Evolutionary conservation across 176 grass and related monocot genomes (phyloP).

Genomic region (Oryza rufipogon): DNA sequence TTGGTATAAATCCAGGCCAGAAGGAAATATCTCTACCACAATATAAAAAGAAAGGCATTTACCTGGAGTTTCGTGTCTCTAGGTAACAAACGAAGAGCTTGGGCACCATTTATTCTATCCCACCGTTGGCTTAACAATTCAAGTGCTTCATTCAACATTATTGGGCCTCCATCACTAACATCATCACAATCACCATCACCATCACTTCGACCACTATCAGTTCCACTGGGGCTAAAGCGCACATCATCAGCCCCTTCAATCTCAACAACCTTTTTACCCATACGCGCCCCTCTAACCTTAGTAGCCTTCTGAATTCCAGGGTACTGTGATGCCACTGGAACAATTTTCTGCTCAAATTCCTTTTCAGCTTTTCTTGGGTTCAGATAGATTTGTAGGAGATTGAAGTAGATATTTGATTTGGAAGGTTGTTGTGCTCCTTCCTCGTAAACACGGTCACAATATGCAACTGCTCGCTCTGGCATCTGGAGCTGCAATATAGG

Average conservation of each 20-base stretch:
- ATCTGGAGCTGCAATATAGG: conserved; percentile 70
- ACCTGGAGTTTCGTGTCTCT: conserved; percentile 98
- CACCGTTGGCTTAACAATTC: conserved; percentile 92
- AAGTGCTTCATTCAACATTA: conserved; percentile 96
- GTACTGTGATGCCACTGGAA: conserved; percentile 68
- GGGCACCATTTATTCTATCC: conserved; percentile 98
- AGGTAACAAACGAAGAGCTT: conserved; percentile 90
- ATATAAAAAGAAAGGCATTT: conserved; percentile 25
- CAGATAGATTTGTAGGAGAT: conserved; percentile 95
- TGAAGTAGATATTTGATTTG: conserved; percentile 96
- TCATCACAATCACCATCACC: conserved; percentile 92
- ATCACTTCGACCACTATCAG: conserved; percentile 95
- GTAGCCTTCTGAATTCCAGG: conserved; percentile 57
- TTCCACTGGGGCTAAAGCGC: conserved; percentile 66
- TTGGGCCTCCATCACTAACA: conserved; percentile 69
- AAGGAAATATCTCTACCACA: conserved; percentile 26
- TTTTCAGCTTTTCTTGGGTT: conserved; percentile 78
- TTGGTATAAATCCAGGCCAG: conserved; percentile 19
- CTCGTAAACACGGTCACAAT: conserved; percentile 96
- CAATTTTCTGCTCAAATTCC: conserved; percentile 71
- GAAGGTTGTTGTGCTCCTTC: conserved; percentile 66
- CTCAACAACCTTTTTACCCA: conserved; percentile 83
- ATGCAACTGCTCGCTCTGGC: conserved; percentile 77
- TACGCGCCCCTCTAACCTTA: conserved; percentile 67
- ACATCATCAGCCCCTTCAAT: conserved; percentile 86